Percentiles rank a stretch among this genome's conserved stretches.
Evolutionary conservation across 164 flowering plant species (phyloP).

Genomic region (Tetracentron sinense): DNA sequence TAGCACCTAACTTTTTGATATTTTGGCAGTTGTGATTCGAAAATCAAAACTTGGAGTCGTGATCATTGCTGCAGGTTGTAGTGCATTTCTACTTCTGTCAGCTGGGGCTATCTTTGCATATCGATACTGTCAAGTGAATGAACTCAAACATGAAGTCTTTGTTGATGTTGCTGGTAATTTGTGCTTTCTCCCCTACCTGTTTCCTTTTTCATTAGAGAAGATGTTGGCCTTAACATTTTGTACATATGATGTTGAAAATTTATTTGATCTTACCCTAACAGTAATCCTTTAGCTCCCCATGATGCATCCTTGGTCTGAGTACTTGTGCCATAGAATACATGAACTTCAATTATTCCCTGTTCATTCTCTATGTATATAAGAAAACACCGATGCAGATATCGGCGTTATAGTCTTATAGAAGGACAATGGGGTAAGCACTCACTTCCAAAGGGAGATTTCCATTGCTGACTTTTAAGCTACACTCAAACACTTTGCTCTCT

Average conservation of each 20-base stretch:
- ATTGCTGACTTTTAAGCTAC: background rate
- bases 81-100: slow-evolving; percentile 42
- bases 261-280: background rate
- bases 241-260: background rate
- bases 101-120: slow-evolving; percentile 45
- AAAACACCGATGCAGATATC: background rate
- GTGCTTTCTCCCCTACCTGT: background rate
- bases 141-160: slow-evolving; percentile 44
- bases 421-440: too few species aligned
- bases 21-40: slow-evolving; percentile 41
- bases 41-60: slow-evolving; percentile 34
- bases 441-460: background rate
- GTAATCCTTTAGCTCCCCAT: background rate
- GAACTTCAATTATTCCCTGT: background rate
- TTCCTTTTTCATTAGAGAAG: background rate
- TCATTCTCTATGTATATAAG: background rate
- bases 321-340: background rate
- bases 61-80: slow-evolving; percentile 37
- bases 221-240: too few species aligned
- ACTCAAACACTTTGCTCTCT: too few species aligned
- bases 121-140: slow-evolving; percentile 27
- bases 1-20: background rate
- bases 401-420: background rate
- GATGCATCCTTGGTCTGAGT: background rate
- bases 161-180: slow-evolving; percentile 72